Percentiles rank a stretch among this genome's conserved stretches.
Evolutionary conservation across 345 rosid genomes (phyloP).

Genomic region (Capsella bursapastoris): DNA sequence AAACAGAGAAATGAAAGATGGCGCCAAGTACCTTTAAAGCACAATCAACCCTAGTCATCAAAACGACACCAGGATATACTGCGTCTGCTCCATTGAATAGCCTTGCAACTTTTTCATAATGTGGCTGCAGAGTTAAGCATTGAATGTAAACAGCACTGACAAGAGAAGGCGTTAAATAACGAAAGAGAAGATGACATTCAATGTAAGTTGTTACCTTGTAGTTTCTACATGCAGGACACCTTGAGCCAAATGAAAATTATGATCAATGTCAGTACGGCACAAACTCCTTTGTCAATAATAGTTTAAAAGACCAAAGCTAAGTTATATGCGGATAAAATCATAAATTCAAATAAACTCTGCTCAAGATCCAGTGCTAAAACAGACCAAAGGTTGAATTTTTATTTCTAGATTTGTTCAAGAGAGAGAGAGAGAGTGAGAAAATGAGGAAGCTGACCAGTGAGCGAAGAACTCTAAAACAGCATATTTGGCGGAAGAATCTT

Average conservation of each 20-base stretch:
- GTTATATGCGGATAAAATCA: not conserved
- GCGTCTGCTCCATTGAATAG: conserved; percentile 91
- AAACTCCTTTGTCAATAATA: conserved; percentile 2
- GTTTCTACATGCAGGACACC: conserved; percentile 99
- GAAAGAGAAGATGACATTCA: conserved; percentile 23
- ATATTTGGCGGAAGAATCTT: conserved; percentile 65
- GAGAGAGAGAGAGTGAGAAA: conserved; percentile 2
- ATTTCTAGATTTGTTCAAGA: not conserved
- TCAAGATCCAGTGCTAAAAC: conserved; percentile 5
- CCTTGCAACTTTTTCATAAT: conserved; percentile 93
- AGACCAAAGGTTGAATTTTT: not conserved
- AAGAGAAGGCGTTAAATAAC: conserved; percentile 20
- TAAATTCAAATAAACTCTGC: not conserved
- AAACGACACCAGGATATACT: conserved; percentile 75
- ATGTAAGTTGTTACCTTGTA: conserved; percentile 66
- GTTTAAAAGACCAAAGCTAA: not conserved
- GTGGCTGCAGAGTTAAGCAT: conserved; percentile 63
- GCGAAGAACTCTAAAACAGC: conserved; percentile 95
- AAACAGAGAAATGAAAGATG: conserved; percentile 10
- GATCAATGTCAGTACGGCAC: conserved; percentile 27
- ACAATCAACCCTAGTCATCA: conserved; percentile 96
- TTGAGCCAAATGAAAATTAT: conserved; percentile 43
- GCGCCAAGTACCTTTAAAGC: conserved; percentile 68
- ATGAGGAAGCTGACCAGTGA: conserved; percentile 59
- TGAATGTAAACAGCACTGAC: conserved; percentile 32